Percentiles rank a stretch among this genome's conserved stretches.
Evolutionary conservation across 129 eudicot species (phyloP).

Genomic region (Flaveria ramosissima): DNA sequence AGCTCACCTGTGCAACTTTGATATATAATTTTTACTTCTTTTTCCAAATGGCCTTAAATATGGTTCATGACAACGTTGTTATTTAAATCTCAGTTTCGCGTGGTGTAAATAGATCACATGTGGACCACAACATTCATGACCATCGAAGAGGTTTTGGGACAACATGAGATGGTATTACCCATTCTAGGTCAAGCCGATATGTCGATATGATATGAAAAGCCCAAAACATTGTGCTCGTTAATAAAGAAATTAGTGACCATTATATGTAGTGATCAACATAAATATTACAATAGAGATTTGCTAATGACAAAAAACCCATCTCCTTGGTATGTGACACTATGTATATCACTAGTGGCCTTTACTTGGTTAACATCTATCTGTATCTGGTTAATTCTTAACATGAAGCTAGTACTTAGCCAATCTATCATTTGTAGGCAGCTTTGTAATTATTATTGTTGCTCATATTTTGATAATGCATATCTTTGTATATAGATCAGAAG

Average conservation of each 20-base stretch:
- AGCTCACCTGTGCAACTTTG: not conserved
- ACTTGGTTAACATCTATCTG: not conserved
- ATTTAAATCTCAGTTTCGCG: constrained; percentile 47
- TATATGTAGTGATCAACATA: constrained; percentile 16
- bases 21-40: not conserved
- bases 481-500: not conserved
- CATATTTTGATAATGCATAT: not conserved
- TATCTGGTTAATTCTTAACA: constrained; percentile 13
- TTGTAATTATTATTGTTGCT: not conserved
- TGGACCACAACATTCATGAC: constrained; percentile 47
- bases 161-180: constrained; percentile 40
- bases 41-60: constrained; percentile 1
- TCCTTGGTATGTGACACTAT: not conserved
- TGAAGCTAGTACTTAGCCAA: constrained; percentile 1
- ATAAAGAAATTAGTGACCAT: constrained; percentile 24
- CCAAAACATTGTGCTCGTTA: constrained; percentile 22
- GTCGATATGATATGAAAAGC: constrained; percentile 35
- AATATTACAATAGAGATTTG: constrained; percentile 10
- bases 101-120: constrained; percentile 54
- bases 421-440: not conserved
- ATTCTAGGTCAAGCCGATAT: constrained; percentile 52
- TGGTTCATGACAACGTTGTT: constrained; percentile 21
- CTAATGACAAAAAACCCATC: constrained; percentile 16
- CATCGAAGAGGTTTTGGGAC: constrained; percentile 66
- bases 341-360: constrained; percentile 25